Evolutionary conservation across 1,284 basidiomycete species (phyloP), one percentile per base, ranked within the genome.

Genomic region (Pterulicium gracile): DNA sequence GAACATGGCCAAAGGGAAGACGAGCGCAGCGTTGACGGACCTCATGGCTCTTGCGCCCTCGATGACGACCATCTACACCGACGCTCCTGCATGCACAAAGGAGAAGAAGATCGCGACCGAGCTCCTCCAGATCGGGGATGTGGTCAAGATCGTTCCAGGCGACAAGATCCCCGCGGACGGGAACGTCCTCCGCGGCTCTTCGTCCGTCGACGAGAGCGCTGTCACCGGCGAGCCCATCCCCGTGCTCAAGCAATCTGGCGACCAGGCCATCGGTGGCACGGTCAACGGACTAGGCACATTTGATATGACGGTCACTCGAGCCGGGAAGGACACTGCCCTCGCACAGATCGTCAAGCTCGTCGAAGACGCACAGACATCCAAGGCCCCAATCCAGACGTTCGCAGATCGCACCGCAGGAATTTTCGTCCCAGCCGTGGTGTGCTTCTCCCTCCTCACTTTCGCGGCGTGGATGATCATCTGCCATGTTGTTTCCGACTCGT

Each of bases 141-240:
- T 76, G 4, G 82, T 98, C 62, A 94, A 98, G 58, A 74, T 99
- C 43, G 86, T 97, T 0, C 96, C 96, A 0, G 96, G 96, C 2
- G 95, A 98, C 61, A 95, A 93, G 67, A 78, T 98, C 7, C 90
- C 96, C 1, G 95, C 96, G 0, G 96, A 99, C 58, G 96, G 96
- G 2, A 84, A 81, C 2, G 89, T 99, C 42, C 58, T 93, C 18
- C 75, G 76, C 34, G 96, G 96, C 3, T 78, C 84, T 10, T 94
- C 90, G 4, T 83, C 79, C 21, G 77, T 98, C 20, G 95, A 99
- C 64, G 96, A 99, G 66, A 93, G 90, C 55, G 95, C 96, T 51
- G 84, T 99, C 52, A 99, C 96, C 0, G 96, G 96, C 44, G 96
- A 99, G 64, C 85, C 92, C n/a, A 63, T 95, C 2, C 91, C 94